Percentiles rank a stretch among this genome's conserved stretches.
Evolutionary conservation across 192 early-diverging fungal species (phyloP).

Genomic region (Coemansia sp.): DNA sequence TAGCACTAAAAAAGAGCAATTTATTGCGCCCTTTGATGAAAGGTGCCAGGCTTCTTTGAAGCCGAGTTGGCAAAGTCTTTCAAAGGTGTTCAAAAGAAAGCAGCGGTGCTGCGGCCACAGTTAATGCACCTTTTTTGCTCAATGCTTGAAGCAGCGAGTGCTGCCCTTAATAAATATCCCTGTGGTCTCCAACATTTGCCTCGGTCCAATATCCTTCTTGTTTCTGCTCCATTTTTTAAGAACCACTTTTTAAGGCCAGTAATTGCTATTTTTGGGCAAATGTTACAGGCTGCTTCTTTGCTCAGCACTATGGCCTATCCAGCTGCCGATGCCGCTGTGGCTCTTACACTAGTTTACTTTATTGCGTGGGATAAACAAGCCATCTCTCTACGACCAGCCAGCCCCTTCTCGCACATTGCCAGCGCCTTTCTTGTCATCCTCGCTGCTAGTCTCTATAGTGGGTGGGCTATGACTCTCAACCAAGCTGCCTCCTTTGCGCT

Average conservation of each 20-base stretch:
- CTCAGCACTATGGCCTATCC: background rate
- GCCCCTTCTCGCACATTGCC: background rate
- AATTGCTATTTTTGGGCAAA: background rate
- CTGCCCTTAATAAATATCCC: background rate
- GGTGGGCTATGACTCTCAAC: background rate
- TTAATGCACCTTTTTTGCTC: background rate
- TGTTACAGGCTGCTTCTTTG: background rate
- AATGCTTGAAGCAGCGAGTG: background rate
- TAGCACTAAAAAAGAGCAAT: background rate
- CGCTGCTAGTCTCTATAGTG: background rate
- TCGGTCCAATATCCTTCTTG: background rate
- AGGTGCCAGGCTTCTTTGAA: background rate
- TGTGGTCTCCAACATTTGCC: background rate
- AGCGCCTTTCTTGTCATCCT: conserved; percentile 2
- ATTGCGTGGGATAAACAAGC: background rate
- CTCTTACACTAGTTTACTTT: background rate
- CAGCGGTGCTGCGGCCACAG: background rate
- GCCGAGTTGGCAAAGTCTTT: background rate
- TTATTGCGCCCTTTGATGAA: background rate
- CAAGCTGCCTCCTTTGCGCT: background rate
- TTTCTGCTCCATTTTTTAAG: background rate
- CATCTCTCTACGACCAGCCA: background rate
- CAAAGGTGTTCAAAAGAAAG: background rate
- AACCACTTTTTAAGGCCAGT: background rate
- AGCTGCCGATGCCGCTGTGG: background rate